phyloP scores from a whole-genome alignment of 345 rosid species.

The Hypericum androsaemum region DNA sequence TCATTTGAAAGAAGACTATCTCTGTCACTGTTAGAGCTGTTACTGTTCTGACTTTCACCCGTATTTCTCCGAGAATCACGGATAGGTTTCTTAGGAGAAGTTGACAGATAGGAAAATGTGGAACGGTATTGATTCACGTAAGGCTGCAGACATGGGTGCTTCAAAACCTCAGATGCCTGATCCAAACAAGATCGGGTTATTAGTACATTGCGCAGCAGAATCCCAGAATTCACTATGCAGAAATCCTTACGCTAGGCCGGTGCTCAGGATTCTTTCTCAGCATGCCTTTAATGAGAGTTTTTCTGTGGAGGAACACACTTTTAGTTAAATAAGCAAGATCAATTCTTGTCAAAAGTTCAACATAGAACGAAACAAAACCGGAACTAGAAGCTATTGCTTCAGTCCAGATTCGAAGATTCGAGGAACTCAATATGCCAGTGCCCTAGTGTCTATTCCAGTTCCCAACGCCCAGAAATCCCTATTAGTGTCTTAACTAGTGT shows the following conservation, averaged over 20 bases:
- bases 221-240: constrained; percentile 6
- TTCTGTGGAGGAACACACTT: constrained; percentile 40
- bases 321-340: constrained; percentile 2
- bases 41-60: constrained; percentile 93
- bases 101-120: constrained; percentile 32
- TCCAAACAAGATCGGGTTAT: constrained; percentile 12
- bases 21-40: constrained; percentile 65
- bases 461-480: too few relatives aligned
- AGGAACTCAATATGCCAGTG: too few relatives aligned
- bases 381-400: too few relatives aligned
- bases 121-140: constrained; percentile 74
- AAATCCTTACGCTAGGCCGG: constrained; percentile 75
- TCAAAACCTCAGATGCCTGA: constrained; percentile 90
- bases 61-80: constrained; percentile 44
- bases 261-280: constrained; percentile 93
- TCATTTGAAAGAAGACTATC: constrained; percentile 63
- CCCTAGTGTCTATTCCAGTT: too few relatives aligned
- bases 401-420: too few relatives aligned
- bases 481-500: too few relatives aligned
- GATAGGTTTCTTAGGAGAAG: constrained; percentile 47
- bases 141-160: constrained; percentile 94
- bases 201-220: constrained; percentile 12
- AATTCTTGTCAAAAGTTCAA: background rate
- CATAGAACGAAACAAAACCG: too few relatives aligned
- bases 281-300: constrained; percentile 86